Evolutionary conservation across 176 grass and related monocot genomes (phyloP), one percentile per base, ranked within the genome.

Genomic region (Carex littledalei): DNA sequence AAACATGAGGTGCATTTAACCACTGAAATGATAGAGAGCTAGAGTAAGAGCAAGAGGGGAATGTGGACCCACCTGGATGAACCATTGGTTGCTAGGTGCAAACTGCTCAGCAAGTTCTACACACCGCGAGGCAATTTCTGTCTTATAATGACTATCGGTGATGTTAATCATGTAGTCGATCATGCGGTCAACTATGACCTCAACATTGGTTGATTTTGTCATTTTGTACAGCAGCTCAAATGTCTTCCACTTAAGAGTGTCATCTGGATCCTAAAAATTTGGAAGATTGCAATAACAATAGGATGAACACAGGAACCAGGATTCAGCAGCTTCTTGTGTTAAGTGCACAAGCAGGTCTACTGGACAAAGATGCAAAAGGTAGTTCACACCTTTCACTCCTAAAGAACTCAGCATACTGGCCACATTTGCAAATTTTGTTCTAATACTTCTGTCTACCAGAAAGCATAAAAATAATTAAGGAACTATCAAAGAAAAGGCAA

Each of bases 131-230:
- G 97, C 97, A 69, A 99, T 99, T 84, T 99, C 97, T 67, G 97
- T 84, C 86, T 99, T 99, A 86, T 99, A 99, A 81, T 99, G 97
- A 80, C 88, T 91, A 73, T 99, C 97, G 64, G 88, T 96, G 81
- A 99, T 94, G 74, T 85, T 92, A 68, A 96, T 96, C 93, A 99
- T 96, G 80, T 99, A 99, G 53, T 94, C 97, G 45, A 99, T 99
- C 97, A 99, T 99, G 17, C 97, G 92, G 85, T 99, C 97, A 89
- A 99, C 97, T 88, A 99, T 99, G 67, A 99, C 97, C 92, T 99
- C 97, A 73, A 99, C 91, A 90, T 99, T 99, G 66, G 91, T 94
- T 79, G 93, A 99, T 84, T 99, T 99, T 78, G 97, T 99, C 97
- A 99, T 99, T 92, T 94, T 96, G 85, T 99, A 99, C 34, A 99